A percentile compares a stretch with the other conserved stretches of the same genome.
Conservation (phyloP, 1,139 yeast species). For the Scheffersomyces titani region DNA sequence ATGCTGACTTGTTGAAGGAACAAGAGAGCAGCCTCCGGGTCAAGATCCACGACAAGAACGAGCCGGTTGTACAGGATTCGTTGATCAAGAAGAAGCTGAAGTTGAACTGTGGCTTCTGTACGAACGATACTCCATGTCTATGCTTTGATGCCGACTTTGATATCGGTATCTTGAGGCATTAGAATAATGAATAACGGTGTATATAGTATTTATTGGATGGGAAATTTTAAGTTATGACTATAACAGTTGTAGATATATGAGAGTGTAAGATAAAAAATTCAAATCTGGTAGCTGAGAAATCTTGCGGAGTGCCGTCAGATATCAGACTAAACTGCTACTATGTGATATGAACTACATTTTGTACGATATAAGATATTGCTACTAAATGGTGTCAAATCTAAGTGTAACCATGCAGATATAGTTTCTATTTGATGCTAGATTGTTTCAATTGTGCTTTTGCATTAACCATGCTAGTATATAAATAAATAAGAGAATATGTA, state of each 20-base stretch:
- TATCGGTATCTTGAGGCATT: constrained; percentile 2
- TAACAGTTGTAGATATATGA: neutral
- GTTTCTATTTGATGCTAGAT: too few species aligned
- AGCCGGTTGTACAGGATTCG: neutral
- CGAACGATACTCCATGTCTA: constrained; percentile 41
- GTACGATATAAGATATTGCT: neutral
- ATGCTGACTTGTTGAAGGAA: constrained; percentile 1
- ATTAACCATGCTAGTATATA: neutral
- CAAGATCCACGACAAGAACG: constrained; percentile 9
- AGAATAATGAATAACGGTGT: neutral
- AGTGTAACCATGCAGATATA: neutral
- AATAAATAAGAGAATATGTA: neutral
- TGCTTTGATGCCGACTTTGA: constrained; percentile 35
- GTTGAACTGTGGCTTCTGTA: constrained; percentile 44
- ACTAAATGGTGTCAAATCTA: too few species aligned
- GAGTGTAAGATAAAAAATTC: neutral
- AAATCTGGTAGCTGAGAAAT: neutral
- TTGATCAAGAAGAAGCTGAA: constrained; percentile 15
- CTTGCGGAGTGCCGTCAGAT: too few species aligned
- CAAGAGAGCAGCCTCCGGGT: constrained; percentile 13
- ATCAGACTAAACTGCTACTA: too few species aligned
- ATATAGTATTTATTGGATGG: neutral
- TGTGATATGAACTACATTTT: too few species aligned
- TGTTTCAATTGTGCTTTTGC: neutral
- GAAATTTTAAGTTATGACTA: neutral